Base-by-base conservation (phyloP, 495 filamentous ascomycete species). In the Penicillium coffeae region DNA sequence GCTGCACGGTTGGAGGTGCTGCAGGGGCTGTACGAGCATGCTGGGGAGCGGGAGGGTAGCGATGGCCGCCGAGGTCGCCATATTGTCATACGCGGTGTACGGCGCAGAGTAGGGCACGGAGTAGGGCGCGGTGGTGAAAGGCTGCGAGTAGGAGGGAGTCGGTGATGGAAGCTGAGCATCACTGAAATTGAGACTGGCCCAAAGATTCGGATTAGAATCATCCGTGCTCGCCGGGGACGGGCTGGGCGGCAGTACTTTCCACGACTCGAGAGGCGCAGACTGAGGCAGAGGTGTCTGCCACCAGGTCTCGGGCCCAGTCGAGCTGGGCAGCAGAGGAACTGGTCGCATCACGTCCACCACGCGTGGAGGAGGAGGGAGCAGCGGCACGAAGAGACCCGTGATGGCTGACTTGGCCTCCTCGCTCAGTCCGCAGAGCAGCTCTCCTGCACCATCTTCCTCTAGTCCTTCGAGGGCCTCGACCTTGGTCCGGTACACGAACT, bases 361-460 rank as follows among this genome's bases (percentile, higher is more conserved):
- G 68, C 90, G 84, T 27, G 91, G 93, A 57, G 93, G 93, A 45
- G 93, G 93, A 40, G 94, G 91, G 48, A 96, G 78, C 49, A 97
- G 79, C 38, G 91, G 91, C 56, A 89, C 82, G 72, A 96, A 87
- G 42, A 99, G 78, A 50, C 75, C 81, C 78, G 87, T 80, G 70
- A 99, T 87, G 59, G 80, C 84, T 58, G 77, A 80, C 77, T 96
- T 96, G 62, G 96, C 92, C 50, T 96, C 92, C 60, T 95, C 90
- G 65, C 89, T 91, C 69, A 88, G 85, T 44, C 93, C 92, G 55
- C 85, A 86, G 35, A 97, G 81, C 45, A 99, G 75, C 71, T 99
- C 93, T 45, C 93, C 93, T 37, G 87, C 89, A 47, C 93, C 93
- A 64, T 96, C 94, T 70, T 99, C 93, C 75, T 99, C 93, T 47